Percentiles rank a stretch among this genome's conserved stretches.
These are phyloP conservation scores for Carex littledalei DNA, from an alignment of 176 grass and related monocot genomes.

Conservation along the genomic window DNA sequence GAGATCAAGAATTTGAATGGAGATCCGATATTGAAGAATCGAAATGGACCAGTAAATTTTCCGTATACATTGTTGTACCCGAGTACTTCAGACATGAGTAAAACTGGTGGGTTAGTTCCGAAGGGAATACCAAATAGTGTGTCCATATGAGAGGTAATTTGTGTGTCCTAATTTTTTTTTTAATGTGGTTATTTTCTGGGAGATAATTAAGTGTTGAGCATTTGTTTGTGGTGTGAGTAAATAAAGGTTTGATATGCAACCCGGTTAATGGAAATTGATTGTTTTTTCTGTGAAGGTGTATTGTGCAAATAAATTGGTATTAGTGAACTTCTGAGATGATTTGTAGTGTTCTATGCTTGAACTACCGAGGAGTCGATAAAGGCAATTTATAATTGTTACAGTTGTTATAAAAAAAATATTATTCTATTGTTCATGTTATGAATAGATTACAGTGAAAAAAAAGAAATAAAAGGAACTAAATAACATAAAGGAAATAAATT, in stretches of 20 bases:
- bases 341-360: neutral
- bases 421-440: neutral
- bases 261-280: neutral
- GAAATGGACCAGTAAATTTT: slow-evolving; percentile 49
- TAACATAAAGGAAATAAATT: neutral
- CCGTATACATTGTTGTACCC: slow-evolving; percentile 68
- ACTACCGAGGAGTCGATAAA: neutral
- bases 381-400: neutral
- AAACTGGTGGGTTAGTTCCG: slow-evolving; percentile 30
- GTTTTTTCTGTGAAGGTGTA: neutral
- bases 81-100: slow-evolving; percentile 48
- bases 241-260: neutral
- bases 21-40: slow-evolving; percentile 38
- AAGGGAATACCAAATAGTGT: slow-evolving; percentile 79
- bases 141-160: slow-evolving; percentile 43
- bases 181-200: neutral
- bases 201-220: neutral
- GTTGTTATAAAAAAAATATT: neutral
- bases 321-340: neutral
- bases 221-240: neutral
- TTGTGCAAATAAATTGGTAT: neutral
- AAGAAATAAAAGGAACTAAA: neutral
- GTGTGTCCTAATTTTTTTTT: neutral
- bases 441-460: neutral
- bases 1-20: slow-evolving; percentile 38